Conservation (phyloP, 1,284 basidiomycete species). For the Schizophyllum amplum region DNA sequence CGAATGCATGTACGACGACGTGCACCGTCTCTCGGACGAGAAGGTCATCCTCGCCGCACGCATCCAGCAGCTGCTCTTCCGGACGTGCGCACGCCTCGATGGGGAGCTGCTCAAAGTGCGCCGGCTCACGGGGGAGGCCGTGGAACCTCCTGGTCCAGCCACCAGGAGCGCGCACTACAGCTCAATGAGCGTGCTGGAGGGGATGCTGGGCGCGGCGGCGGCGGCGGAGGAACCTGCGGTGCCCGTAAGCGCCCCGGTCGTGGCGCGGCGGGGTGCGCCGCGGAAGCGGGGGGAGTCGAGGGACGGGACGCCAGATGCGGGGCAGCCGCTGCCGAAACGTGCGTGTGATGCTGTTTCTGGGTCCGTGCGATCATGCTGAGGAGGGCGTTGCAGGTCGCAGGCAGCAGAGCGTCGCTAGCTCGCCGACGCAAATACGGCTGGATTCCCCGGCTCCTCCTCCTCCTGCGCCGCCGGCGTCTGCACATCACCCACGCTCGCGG, state of each 20-base stretch:
- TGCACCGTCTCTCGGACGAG: conserved; percentile 44
- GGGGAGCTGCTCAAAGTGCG: conserved; percentile 48
- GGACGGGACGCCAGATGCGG: not conserved
- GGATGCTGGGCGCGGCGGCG: too few relatives aligned
- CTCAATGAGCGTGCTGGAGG: too few relatives aligned
- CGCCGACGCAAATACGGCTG: conserved; percentile 6
- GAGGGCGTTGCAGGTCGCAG: not conserved
- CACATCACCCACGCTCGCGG: conserved; percentile 27
- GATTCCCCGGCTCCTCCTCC: conserved; percentile 21
- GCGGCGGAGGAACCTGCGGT: too few relatives aligned
- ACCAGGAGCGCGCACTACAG: too few relatives aligned
- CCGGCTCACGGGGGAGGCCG: conserved; percentile 45
- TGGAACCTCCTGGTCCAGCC: not conserved
- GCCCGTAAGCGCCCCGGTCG: too few relatives aligned
- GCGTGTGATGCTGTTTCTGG: not conserved
- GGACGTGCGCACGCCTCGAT: conserved; percentile 48
- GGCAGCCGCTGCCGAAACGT: not conserved
- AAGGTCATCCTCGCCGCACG: conserved; percentile 47
- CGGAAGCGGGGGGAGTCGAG: not conserved
- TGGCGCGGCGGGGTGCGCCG: too few relatives aligned
- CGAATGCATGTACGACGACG: conserved; percentile 40
- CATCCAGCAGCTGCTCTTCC: conserved; percentile 43
- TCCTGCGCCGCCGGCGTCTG: conserved; percentile 16
- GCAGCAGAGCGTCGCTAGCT: not conserved
- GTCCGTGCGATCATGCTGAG: not conserved